A percentile compares a stretch with the other conserved stretches of the same genome.
Evolutionary conservation across 108 stramenopile genomes (phyloP).

Genomic region (Nitzschia palea): DNA sequence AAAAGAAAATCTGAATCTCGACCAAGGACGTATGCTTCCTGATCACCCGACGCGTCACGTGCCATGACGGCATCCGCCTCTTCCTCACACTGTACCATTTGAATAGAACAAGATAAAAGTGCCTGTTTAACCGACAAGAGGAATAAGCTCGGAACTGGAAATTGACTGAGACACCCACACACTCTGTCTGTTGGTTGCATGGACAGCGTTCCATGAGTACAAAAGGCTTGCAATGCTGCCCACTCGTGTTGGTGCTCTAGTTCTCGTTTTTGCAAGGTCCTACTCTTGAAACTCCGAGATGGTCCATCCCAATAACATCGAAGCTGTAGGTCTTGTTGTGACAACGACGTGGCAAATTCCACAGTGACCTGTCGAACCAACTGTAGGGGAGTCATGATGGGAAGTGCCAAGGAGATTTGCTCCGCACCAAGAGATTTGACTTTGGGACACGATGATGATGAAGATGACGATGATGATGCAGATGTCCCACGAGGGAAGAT

Average conservation of each 20-base stretch:
- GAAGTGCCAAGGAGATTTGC: conserved; percentile 34
- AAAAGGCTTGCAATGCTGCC: conserved; percentile 43
- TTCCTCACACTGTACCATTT: conserved; percentile 45
- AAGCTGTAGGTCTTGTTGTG: conserved; percentile 26
- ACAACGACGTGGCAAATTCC: conserved; percentile 38
- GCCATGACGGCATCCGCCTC: conserved; percentile 74
- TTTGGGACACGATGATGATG: conserved; percentile 27
- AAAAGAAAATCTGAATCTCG: conserved; percentile 69
- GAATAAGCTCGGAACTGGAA: conserved; percentile 48
- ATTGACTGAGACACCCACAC: conserved; percentile 36
- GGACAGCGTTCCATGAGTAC: conserved; percentile 44
- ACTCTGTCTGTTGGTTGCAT: conserved; percentile 9
- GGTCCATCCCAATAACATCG: conserved; percentile 62
- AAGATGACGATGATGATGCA: too few relatives aligned
- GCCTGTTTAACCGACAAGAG: conserved; percentile 27
- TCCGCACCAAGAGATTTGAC: conserved; percentile 8
- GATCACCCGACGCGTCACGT: conserved; percentile 32
- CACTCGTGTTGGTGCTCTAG: conserved; percentile 31
- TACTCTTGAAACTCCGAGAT: conserved; percentile 37
- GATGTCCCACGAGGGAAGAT: not conserved
- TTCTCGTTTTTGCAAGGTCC: conserved; percentile 23
- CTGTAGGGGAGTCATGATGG: conserved; percentile 46
- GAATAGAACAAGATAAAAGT: not conserved
- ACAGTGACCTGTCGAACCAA: conserved; percentile 42
- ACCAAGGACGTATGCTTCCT: conserved; percentile 43